A percentile compares a stretch with the other conserved stretches of the same genome.
Evolutionary conservation across 768 basidiomycete genomes (phyloP).

Genomic region (Dendrothele bispora): DNA sequence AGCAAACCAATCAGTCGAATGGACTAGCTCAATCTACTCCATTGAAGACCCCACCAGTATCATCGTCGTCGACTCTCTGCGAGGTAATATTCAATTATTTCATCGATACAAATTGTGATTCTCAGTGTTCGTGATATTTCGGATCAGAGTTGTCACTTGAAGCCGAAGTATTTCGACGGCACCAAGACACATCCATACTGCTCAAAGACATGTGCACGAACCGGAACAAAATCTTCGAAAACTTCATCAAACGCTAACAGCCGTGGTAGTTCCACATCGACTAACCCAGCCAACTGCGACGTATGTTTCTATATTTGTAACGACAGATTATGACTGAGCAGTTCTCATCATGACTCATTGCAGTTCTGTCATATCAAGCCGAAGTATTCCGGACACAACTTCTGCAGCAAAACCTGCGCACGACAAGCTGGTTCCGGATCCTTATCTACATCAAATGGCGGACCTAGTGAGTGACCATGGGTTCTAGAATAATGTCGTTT

Average conservation of each 20-base stretch:
- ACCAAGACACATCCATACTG: conserved; percentile 58
- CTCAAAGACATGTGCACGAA: conserved; percentile 52
- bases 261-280: conserved; percentile 23
- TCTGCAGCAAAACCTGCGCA: conserved; percentile 64
- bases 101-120: conserved; percentile 5
- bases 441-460: not conserved
- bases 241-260: conserved; percentile 15
- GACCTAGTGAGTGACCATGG: not conserved
- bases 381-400: conserved; percentile 63
- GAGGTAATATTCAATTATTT: conserved; percentile 35
- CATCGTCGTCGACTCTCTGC: conserved; percentile 40
- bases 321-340: conserved; percentile 5
- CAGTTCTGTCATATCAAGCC: conserved; percentile 63
- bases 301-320: conserved; percentile 33
- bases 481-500: too few species aligned
- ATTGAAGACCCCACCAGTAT: conserved; percentile 4
- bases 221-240: conserved; percentile 19
- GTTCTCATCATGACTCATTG: not conserved
- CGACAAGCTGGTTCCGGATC: conserved; percentile 41
- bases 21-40: not conserved
- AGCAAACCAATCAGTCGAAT: too few species aligned
- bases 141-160: conserved; percentile 51
- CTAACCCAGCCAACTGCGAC: conserved; percentile 44
- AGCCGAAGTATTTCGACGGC: conserved; percentile 58
- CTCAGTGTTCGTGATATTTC: conserved; percentile 8